phyloP scores from a whole-genome alignment of 2,329 filamentous ascomycete genomes.

The Penicillium rolfsii region DNA sequence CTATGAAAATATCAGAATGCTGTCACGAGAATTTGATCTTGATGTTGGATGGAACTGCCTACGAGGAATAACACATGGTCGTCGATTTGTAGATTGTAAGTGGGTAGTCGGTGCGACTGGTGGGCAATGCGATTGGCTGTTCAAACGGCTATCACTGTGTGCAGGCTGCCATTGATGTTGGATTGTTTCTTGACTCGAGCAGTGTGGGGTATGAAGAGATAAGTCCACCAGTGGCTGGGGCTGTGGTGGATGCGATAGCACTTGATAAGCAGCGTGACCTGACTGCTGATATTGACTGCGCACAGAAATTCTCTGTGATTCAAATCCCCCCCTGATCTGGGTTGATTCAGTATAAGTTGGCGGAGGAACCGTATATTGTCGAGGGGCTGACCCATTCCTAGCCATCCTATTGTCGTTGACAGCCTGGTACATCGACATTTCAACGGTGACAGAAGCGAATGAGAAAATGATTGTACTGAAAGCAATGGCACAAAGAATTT shows the following conservation, averaged over 20 bases:
- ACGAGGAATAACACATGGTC: constrained; percentile 13
- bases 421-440: no score
- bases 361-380: background rate
- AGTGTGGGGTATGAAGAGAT: background rate
- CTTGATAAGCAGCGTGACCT: background rate
- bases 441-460: no score
- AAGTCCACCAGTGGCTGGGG: background rate
- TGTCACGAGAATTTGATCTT: background rate
- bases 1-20: background rate
- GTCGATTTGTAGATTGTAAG: background rate
- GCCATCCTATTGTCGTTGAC: no score
- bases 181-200: no score
- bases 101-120: background rate
- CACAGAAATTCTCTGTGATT: background rate
- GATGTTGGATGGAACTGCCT: background rate
- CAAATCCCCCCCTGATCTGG: background rate
- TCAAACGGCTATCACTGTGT: background rate
- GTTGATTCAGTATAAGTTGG: background rate
- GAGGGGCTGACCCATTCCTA: background rate
- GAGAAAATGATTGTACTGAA: no score
- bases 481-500: no score
- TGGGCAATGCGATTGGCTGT: background rate
- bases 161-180: background rate
- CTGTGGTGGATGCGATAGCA: background rate
- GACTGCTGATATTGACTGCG: background rate